Percentiles rank a stretch among this genome's conserved stretches.
Conservation (phyloP, 1,139 yeast genomes). For the Zygoascus meyerae region DNA sequence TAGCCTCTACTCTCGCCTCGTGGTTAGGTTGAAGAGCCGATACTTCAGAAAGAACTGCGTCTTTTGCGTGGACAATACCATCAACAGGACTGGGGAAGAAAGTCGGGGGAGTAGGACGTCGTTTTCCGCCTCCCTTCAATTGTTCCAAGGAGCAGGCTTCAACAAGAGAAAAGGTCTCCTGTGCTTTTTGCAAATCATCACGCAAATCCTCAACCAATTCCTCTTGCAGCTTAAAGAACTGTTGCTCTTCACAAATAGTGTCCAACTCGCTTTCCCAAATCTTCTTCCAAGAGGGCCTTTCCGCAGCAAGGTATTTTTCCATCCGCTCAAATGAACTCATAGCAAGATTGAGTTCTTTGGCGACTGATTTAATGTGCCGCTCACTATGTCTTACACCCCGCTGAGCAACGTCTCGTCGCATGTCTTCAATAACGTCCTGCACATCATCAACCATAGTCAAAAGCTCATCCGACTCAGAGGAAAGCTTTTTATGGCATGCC, state of each 20-base stretch:
- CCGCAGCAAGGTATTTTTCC: constrained; percentile 58
- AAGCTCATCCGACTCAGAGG: constrained; percentile 68
- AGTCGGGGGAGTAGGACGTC: constrained; percentile 20
- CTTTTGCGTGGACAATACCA: constrained; percentile 49
- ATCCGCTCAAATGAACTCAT: constrained; percentile 47
- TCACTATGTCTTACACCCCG: constrained; percentile 81
- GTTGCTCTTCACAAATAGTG: constrained; percentile 89
- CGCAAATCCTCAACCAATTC: constrained; percentile 73
- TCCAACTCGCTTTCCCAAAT: constrained; percentile 92
- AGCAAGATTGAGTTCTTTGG: constrained; percentile 60
- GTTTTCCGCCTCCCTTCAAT: constrained; percentile 26
- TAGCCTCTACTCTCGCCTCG: constrained; percentile 78
- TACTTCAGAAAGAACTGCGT: constrained; percentile 77
- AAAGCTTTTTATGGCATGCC: constrained; percentile 63
- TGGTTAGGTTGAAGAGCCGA: constrained; percentile 77
- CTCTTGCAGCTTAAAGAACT: constrained; percentile 82
- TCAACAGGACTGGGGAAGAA: constrained; percentile 29
- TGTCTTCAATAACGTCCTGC: constrained; percentile 85
- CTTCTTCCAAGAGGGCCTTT: constrained; percentile 80
- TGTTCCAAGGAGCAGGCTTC: constrained; percentile 81
- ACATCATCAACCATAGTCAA: constrained; percentile 83
- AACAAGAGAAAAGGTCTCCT: constrained; percentile 74
- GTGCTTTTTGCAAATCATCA: constrained; percentile 74
- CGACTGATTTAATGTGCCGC: constrained; percentile 62
- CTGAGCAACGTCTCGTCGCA: constrained; percentile 87